Percentiles rank a stretch among this genome's conserved stretches.
phyloP scores from a whole-genome alignment of 1,284 basidiomycete species.

The Tilletia horrida region DNA sequence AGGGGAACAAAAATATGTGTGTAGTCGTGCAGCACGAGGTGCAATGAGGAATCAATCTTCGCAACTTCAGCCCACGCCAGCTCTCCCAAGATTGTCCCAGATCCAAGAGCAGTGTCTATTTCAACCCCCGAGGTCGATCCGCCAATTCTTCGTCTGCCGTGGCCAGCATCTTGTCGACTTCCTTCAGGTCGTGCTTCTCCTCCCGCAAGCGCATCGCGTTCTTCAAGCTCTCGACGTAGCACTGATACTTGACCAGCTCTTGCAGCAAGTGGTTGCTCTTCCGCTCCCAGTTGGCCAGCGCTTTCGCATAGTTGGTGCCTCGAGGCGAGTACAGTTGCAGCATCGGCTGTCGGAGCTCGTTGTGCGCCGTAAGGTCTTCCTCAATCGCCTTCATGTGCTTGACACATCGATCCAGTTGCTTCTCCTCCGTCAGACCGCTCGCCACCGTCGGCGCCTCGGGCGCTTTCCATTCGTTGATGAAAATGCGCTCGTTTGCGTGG shows the following conservation, averaged over 20 bases:
- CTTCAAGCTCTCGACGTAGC: conserved; percentile 85
- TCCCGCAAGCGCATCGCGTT: conserved; percentile 63
- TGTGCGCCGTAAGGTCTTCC: conserved; percentile 76
- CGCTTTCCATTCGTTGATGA: conserved; percentile 89
- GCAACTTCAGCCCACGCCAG: too few species aligned
- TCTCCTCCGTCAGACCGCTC: conserved; percentile 84
- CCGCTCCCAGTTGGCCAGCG: conserved; percentile 84
- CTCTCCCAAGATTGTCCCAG: not conserved
- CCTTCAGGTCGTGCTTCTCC: conserved; percentile 22
- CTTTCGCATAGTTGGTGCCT: conserved; percentile 71
- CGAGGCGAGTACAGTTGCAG: conserved; percentile 70
- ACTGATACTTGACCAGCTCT: conserved; percentile 91
- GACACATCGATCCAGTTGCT: conserved; percentile 60
- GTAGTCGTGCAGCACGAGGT: too few species aligned
- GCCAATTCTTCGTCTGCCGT: conserved; percentile 9
- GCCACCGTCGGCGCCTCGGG: conserved; percentile 77
- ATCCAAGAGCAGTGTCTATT: not conserved
- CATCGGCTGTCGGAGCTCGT: conserved; percentile 80
- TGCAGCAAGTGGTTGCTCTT: conserved; percentile 81
- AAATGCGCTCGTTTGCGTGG: conserved; percentile 64
- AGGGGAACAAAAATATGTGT: too few species aligned
- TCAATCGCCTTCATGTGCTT: conserved; percentile 61
- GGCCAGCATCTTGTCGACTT: conserved; percentile 26
- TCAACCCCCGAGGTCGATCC: too few species aligned
- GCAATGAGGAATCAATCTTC: too few species aligned